These are phyloP conservation scores for Phanerochaete carnosa DNA, from an alignment of 768 basidiomycete species.

Conservation along the genomic window DNA sequence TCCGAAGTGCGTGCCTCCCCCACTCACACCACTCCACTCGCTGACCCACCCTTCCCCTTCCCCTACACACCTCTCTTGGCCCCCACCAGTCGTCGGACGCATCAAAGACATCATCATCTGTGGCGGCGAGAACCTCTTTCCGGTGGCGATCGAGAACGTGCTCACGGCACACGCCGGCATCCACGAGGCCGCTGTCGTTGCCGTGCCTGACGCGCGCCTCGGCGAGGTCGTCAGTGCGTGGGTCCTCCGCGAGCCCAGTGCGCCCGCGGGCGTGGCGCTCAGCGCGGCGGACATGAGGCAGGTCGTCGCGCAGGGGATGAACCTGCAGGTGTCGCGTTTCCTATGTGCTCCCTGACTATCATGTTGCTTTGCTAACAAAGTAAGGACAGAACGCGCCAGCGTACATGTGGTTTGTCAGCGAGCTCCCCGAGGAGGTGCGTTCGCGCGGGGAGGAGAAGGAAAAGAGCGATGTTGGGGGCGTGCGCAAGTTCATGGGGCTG, in stretches of 20 bases:
- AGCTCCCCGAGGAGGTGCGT: conserved; percentile 55
- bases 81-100: conserved; percentile 65
- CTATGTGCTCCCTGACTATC: neutral
- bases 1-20: conserved; percentile 48
- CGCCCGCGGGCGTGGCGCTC: conserved; percentile 11
- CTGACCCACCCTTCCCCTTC: neutral
- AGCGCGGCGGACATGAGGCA: conserved; percentile 48
- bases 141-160: conserved; percentile 81
- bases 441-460: neutral
- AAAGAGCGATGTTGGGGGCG: neutral
- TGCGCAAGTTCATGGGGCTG: conserved; percentile 25
- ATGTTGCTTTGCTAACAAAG: neutral
- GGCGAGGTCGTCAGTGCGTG: conserved; percentile 84
- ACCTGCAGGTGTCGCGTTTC: conserved; percentile 61
- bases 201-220: conserved; percentile 64
- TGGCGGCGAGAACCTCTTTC: conserved; percentile 85
- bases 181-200: conserved; percentile 68
- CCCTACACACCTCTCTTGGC: neutral
- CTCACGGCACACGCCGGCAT: conserved; percentile 53
- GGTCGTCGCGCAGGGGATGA: conserved; percentile 58
- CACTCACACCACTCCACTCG: neutral
- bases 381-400: conserved; percentile 61
- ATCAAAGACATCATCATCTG: conserved; percentile 87
- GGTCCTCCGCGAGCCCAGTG: conserved; percentile 50
- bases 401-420: conserved; percentile 83